Conservation (phyloP, 2,329 filamentous ascomycete species). For the Alternaria alternata region DNA sequence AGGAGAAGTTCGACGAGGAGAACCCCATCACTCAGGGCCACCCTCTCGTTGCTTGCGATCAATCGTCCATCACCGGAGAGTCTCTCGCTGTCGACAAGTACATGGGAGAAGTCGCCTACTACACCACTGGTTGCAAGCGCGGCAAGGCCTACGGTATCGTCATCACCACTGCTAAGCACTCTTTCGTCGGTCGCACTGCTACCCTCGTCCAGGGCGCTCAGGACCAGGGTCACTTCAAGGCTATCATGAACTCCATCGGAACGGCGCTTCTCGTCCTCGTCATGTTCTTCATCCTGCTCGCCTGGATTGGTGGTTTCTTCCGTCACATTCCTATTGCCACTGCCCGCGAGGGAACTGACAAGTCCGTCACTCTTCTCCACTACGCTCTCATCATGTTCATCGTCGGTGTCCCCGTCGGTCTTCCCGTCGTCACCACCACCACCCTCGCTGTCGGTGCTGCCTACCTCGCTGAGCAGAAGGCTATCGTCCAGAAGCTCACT, state of each 20-base stretch:
- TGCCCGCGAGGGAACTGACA: constrained; percentile 58
- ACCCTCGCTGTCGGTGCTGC: constrained; percentile 79
- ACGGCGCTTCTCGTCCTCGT: constrained; percentile 77
- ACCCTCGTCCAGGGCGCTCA: constrained; percentile 77
- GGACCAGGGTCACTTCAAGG: constrained; percentile 72
- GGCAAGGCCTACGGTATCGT: constrained; percentile 77
- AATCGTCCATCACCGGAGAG: constrained; percentile 83
- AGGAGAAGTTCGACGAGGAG: constrained; percentile 66
- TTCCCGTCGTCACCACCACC: constrained; percentile 80
- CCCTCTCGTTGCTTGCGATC: constrained; percentile 75
- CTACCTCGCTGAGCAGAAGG: constrained; percentile 79
- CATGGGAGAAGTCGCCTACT: constrained; percentile 79
- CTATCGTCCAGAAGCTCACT: constrained; percentile 81
- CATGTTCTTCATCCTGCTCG: constrained; percentile 77
- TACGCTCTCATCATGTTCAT: constrained; percentile 66
- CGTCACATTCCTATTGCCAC: constrained; percentile 71
- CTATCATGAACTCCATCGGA: constrained; percentile 83
- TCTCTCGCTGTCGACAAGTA: constrained; percentile 81
- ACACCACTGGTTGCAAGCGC: constrained; percentile 83
- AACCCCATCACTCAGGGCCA: constrained; percentile 66
- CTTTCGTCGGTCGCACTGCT: constrained; percentile 80
- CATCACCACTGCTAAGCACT: constrained; percentile 72
- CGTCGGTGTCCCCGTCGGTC: constrained; percentile 79
- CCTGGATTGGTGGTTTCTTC: constrained; percentile 83
- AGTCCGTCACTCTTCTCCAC: constrained; percentile 68